phyloP scores from a whole-genome alignment of 306 rosid species.

The Fragaria ananassa region DNA sequence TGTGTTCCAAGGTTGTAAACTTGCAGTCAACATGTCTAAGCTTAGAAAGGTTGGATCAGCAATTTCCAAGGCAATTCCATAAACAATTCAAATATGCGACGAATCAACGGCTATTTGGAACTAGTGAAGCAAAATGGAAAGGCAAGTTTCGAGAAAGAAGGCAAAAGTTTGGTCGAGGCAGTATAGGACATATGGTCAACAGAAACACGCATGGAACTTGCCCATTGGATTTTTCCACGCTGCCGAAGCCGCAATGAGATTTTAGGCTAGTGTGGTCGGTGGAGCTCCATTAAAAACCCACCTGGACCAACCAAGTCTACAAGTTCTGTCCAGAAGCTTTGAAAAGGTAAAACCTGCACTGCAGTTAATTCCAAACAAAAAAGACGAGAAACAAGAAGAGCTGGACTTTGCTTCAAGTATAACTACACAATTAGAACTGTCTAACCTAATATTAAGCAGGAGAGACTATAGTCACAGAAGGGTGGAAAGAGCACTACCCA shows the following conservation, averaged over 20 bases:
- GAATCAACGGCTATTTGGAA: not conserved
- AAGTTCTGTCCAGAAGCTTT: not conserved
- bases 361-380: not conserved
- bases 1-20: not conserved
- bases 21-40: not conserved
- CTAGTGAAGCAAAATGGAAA: not conserved
- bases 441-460: not conserved
- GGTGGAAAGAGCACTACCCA: not conserved
- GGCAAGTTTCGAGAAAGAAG: not conserved
- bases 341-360: not conserved
- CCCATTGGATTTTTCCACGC: not conserved
- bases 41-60: not conserved
- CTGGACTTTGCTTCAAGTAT: not conserved
- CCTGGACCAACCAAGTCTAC: not conserved
- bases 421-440: not conserved
- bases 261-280: not conserved
- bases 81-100: not conserved
- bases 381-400: not conserved
- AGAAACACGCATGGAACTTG: not conserved
- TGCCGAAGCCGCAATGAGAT: not conserved
- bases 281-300: not conserved
- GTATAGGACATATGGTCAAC: not conserved
- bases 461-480: not conserved
- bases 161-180: not conserved
- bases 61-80: not conserved